These are phyloP conservation scores for Ceratopteris richardii DNA, from an alignment of 75 land plant genomes.

Conservation along the genomic window DNA sequence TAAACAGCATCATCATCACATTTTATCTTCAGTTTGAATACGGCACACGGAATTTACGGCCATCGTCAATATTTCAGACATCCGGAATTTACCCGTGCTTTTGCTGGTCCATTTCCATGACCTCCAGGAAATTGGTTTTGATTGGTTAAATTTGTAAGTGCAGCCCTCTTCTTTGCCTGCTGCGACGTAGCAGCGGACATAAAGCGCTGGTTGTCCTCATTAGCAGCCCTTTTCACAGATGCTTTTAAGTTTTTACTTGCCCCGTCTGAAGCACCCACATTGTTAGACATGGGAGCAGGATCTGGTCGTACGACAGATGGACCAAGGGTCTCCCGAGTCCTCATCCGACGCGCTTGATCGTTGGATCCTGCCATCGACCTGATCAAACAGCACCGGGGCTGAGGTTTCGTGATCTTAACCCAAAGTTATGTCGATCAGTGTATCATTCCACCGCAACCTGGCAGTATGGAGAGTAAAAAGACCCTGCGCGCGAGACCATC, in stretches of 20 bases:
- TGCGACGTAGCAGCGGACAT: constrained; percentile 15
- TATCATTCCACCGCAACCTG: no score
- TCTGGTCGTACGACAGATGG: not conserved
- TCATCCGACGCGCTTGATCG: not conserved
- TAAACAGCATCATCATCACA: not conserved
- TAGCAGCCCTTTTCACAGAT: constrained; percentile 29
- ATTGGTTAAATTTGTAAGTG: constrained; percentile 45
- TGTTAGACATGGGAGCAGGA: not conserved
- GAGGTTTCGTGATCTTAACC: no score
- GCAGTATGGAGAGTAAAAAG: no score
- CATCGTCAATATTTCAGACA: no score
- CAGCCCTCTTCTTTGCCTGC: constrained; percentile 47
- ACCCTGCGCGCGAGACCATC: no score
- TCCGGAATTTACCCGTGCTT: constrained; percentile 3
- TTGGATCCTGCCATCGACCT: not conserved
- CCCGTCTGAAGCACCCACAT: not conserved
- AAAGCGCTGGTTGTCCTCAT: constrained; percentile 16
- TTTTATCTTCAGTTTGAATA: no score
- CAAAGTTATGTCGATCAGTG: no score
- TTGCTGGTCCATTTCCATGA: not conserved
- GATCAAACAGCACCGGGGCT: no score
- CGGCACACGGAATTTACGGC: no score
- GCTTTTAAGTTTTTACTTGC: not conserved
- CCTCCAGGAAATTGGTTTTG: constrained; percentile 9
- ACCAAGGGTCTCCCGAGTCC: not conserved